Evolutionary conservation across 163 green algal genomes (phyloP).

Genomic region (Scenedesmus sp.): DNA sequence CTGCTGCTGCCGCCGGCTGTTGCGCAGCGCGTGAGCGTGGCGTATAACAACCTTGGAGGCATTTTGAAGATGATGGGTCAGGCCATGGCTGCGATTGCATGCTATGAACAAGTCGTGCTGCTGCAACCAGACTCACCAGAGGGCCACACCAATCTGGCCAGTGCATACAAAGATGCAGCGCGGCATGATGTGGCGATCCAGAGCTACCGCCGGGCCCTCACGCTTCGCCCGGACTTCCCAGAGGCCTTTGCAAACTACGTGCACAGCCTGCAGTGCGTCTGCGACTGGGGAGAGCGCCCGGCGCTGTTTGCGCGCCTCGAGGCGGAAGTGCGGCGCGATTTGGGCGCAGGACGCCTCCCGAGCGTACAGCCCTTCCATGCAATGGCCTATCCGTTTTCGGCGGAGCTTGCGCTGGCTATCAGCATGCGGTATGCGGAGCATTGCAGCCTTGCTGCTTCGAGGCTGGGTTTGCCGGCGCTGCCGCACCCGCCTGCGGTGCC

Average conservation of each 20-base stretch:
- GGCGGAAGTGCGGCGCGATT: conserved; percentile 59
- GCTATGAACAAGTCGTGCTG: conserved; percentile 84
- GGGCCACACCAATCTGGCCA: conserved; percentile 78
- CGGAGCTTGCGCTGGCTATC: conserved; percentile 80
- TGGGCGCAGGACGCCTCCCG: conserved; percentile 72
- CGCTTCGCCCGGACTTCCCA: conserved; percentile 76
- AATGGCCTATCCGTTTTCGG: conserved; percentile 89
- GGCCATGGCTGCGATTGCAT: conserved; percentile 77
- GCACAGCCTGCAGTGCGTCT: conserved; percentile 88
- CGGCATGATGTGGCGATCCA: conserved; percentile 81
- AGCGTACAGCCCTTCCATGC: conserved; percentile 94
- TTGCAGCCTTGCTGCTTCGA: conserved; percentile 66
- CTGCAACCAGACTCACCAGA: conserved; percentile 68
- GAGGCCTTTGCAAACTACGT: conserved; percentile 90
- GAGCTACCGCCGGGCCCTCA: conserved; percentile 75
- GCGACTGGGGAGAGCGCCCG: conserved; percentile 82
- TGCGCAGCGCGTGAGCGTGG: conserved; percentile 76
- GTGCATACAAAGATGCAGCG: conserved; percentile 82
- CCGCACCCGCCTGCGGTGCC: conserved; percentile 66
- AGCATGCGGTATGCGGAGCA: conserved; percentile 72
- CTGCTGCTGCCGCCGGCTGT: conserved; percentile 53
- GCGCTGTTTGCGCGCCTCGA: conserved; percentile 77
- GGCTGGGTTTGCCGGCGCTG: conserved; percentile 64
- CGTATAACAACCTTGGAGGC: conserved; percentile 88
- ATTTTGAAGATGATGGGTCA: conserved; percentile 76